These are phyloP conservation scores for Theileria equi DNA, from an alignment of 169 alveolate genomes.

Conservation along the genomic window DNA sequence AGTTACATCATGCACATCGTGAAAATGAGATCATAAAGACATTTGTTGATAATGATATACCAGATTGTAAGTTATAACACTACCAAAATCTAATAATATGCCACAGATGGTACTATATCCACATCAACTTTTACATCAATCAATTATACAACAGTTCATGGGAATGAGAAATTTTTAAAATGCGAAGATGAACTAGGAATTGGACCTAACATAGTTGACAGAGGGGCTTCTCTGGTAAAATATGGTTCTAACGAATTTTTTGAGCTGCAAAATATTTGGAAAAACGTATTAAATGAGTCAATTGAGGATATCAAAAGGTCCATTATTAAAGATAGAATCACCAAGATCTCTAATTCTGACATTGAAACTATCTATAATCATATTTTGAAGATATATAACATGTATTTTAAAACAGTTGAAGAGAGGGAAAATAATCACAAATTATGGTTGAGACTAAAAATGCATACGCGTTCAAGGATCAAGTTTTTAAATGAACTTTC, in stretches of 20 bases:
- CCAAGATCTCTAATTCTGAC: constrained; percentile 6
- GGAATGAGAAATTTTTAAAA: no score
- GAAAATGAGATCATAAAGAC: constrained; percentile 33
- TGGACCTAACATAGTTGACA: not conserved
- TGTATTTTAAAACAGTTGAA: constrained; percentile 45
- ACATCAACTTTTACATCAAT: no score
- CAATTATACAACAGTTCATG: no score
- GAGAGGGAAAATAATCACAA: constrained; percentile 50
- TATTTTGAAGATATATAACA: constrained; percentile 24
- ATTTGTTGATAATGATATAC: no score
- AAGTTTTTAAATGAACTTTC: not conserved
- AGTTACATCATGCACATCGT: constrained; percentile 18
- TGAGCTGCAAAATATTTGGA: constrained; percentile 20
- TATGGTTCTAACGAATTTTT: constrained; percentile 13
- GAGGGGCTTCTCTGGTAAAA: not conserved
- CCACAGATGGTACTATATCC: no score
- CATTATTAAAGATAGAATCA: not conserved
- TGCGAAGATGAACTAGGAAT: no score
- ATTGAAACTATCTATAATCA: constrained; percentile 30
- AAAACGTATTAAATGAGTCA: constrained; percentile 3
- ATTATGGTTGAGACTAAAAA: constrained; percentile 54
- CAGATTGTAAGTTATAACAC: no score
- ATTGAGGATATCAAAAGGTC: not conserved
- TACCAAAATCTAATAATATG: no score
- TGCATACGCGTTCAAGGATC: constrained; percentile 26